These are phyloP conservation scores for Zelopaecilomyces penicillatus DNA, from an alignment of 2,329 filamentous ascomycete genomes.

Conservation along the genomic window DNA sequence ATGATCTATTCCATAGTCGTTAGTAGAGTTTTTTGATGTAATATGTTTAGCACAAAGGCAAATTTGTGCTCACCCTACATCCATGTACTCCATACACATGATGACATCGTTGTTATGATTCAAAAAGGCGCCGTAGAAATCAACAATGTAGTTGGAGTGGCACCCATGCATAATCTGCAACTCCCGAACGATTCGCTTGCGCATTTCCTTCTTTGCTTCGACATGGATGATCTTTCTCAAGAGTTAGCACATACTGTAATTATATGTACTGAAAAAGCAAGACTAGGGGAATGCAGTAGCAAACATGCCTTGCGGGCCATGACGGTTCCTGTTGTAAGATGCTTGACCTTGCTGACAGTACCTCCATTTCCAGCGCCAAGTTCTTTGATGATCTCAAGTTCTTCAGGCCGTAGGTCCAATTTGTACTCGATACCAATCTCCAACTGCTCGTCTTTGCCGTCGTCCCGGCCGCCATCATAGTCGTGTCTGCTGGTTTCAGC, in stretches of 20 bases:
- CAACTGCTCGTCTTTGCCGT: conserved; percentile 53
- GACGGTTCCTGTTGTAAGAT: conserved; percentile 85
- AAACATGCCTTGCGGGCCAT: conserved; percentile 91
- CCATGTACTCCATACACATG: conserved; percentile 99
- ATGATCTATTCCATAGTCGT: conserved; percentile 49
- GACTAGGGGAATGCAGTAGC: neutral
- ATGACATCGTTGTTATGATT: conserved; percentile 97
- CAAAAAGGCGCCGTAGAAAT: conserved; percentile 94
- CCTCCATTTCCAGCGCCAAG: conserved; percentile 93
- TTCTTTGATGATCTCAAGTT: conserved; percentile 88
- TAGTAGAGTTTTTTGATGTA: neutral
- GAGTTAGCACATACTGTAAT: conserved; percentile 11
- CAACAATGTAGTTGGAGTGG: conserved; percentile 94
- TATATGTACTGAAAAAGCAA: neutral
- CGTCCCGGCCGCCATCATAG: conserved; percentile 52
- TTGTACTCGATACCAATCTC: conserved; percentile 98
- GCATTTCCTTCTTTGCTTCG: conserved; percentile 93
- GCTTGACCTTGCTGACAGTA: conserved; percentile 95
- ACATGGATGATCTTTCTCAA: conserved; percentile 78
- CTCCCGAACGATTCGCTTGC: conserved; percentile 93
- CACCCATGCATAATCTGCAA: conserved; percentile 98
- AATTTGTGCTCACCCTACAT: conserved; percentile 74
- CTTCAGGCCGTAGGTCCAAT: conserved; percentile 82
- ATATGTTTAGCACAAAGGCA: neutral
- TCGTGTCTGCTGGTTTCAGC: conserved; percentile 62